Base-by-base conservation (phyloP, 805 yeast genomes). In the Sugiyamaella americana region DNA sequence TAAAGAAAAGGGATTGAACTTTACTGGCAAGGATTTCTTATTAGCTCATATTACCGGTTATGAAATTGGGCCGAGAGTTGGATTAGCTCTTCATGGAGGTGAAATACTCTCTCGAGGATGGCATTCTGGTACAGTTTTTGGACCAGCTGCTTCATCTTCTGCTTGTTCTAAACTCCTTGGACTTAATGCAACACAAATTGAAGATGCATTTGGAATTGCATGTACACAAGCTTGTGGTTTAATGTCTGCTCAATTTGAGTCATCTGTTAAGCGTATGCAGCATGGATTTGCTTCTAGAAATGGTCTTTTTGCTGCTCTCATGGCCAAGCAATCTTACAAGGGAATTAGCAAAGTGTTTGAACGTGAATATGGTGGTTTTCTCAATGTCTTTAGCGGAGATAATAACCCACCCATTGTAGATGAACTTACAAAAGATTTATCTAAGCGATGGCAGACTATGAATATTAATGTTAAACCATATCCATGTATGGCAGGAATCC, bases 401-500 rank as follows among this genome's bases (percentile, higher is more conserved):
- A 44, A 20, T 3, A 21, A 44, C 22, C 36, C 44, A 6, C 41
- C 41, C 6, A 37, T 37, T 13, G 22, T 24, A 18, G 20, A 29
- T 10, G 38, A 41, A 26, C 40, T 41, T 6, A 41, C 30, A 5
- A 24, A 30, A 21, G 47, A 39, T 3, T 29, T 47, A 3, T 37
- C 44, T 6, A 13, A 35, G 10, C 17, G 11, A 3, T 48, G 51
- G 51, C 21, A 37, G 24, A 48, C 51, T 5, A 6, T 13, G 13
- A 20, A 30, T 13, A 44, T 48, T 20, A 40, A 44, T 19, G 30
- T 48, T 19, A 48, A 48, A 43, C 51, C 51, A 29, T 48, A 48
- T 35, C 37, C 51, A 3, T 45, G 49, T 24, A 48, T 48, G 51
- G 51, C 45, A 5, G 51, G 51, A 11, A 48, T 48, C 43, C 51